phyloP scores from a whole-genome alignment of 1,284 basidiomycete genomes.

The Rhodotorula sp. region DNA sequence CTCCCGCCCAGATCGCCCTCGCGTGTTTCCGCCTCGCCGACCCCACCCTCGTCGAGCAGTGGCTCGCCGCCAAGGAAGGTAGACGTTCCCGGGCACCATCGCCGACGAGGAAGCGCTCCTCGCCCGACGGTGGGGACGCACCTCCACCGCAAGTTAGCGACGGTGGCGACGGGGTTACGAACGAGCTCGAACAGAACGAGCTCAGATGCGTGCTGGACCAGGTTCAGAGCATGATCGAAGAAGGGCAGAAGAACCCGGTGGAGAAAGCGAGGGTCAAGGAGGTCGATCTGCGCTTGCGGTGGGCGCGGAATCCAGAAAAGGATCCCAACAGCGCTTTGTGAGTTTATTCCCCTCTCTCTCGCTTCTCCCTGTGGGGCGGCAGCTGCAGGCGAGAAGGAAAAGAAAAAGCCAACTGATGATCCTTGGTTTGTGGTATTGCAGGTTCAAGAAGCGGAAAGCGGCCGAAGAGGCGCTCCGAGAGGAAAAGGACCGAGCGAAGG shows the following conservation, averaged over 20 bases:
- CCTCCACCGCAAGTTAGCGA: no score
- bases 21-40: conserved; percentile 71
- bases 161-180: not conserved
- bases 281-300: conserved; percentile 75
- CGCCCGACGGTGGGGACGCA: not conserved
- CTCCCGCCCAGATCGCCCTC: conserved; percentile 92
- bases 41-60: conserved; percentile 63
- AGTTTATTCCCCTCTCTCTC: conserved; percentile 38
- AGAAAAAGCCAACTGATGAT: not conserved
- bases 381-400: not conserved
- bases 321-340: conserved; percentile 75
- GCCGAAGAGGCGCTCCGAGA: conserved; percentile 49
- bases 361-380: no score
- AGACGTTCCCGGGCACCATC: no score
- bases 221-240: conserved; percentile 61
- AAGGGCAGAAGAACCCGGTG: conserved; percentile 60
- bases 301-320: conserved; percentile 92
- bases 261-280: conserved; percentile 79
- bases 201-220: conserved; percentile 55
- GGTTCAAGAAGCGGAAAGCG: conserved; percentile 51
- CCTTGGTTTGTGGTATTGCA: conserved; percentile 15
- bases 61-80: conserved; percentile 52
- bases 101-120: not conserved
- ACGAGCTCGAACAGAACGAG: conserved; percentile 41
- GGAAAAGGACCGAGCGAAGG: conserved; percentile 41